Conservation (phyloP, 1,139 yeast species). For the Debaryomyces robertsiae region DNA sequence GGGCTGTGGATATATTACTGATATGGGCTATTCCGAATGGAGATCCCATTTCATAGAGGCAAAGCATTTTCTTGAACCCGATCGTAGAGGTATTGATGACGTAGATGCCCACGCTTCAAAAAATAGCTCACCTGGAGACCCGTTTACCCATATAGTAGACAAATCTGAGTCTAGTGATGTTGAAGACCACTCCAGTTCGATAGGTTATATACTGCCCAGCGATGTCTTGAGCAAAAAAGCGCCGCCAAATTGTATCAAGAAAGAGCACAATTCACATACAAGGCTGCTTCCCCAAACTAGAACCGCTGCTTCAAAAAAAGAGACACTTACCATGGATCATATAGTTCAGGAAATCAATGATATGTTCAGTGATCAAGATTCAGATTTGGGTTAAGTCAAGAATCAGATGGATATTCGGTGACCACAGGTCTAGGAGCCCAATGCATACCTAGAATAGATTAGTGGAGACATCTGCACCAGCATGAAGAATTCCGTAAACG, state of each 20-base stretch:
- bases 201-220: too few species aligned
- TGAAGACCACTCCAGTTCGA: too few species aligned
- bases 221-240: too few species aligned
- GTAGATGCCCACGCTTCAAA: background rate
- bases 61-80: constrained; percentile 23
- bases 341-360: constrained; percentile 15
- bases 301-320: background rate
- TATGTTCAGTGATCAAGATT: constrained; percentile 19
- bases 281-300: background rate
- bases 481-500: background rate
- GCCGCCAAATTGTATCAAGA: too few species aligned
- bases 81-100: constrained; percentile 2
- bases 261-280: too few species aligned
- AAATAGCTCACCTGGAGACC: background rate
- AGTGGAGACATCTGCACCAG: too few species aligned
- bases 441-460: too few species aligned
- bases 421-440: too few species aligned
- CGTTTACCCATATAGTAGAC: background rate
- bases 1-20: constrained; percentile 47
- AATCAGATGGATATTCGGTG: constrained; percentile 21
- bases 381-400: constrained; percentile 11
- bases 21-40: constrained; percentile 39
- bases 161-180: background rate
- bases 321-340: background rate
- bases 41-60: constrained; percentile 30